Evolutionary conservation across 2,329 filamentous ascomycete species (phyloP), one percentile per base, ranked within the genome.

Genomic region (Didymella exigua): DNA sequence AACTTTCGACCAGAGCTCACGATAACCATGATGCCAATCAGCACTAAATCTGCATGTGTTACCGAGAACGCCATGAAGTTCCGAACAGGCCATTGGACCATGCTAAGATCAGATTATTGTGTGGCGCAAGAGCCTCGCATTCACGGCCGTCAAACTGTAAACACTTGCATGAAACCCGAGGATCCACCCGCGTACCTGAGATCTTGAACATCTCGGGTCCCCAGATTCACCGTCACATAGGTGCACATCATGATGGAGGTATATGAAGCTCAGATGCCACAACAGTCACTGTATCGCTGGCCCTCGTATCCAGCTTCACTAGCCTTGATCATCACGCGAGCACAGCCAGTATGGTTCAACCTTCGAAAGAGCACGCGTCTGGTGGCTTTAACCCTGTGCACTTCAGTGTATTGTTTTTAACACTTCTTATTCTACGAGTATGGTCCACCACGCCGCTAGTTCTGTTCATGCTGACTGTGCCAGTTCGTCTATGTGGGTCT

Each of bases 401-500:
- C 47, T 57, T 57, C 19, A 45, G 49, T 42, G 34, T 57, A 18
- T 16, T 55, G 2, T 55, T 46, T n/a, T n/a, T 55, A 13, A 50
- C 46, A 10, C 41, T 55, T n/a, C 34, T 55, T 7, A 47, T 36
- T 7, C 42, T 55, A 10, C 16, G 42, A 33, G 52, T 55, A 55
- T 21, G 47, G 21, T 23, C 14, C 14, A 13, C 40, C 18, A 10
- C 30, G 4, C 23, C 14, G 23, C 24, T n/a, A n/a, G 14, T 21
- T 10, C 33, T 19, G 14, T 18, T 27, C 18, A 16, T 18, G 27
- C 48, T 56, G 31, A 56, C 33, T 42, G 11, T 26, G 6, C 18
- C 26, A 71, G 66, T 49, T 67, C 16, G 31, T 60, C 36, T 66
- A 64, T 36, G 46, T 58, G 9, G 63, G 62, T 26, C 47, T 70